phyloP scores from a whole-genome alignment of 2,329 filamentous ascomycete species.

The Stemphylium lycopersici region DNA sequence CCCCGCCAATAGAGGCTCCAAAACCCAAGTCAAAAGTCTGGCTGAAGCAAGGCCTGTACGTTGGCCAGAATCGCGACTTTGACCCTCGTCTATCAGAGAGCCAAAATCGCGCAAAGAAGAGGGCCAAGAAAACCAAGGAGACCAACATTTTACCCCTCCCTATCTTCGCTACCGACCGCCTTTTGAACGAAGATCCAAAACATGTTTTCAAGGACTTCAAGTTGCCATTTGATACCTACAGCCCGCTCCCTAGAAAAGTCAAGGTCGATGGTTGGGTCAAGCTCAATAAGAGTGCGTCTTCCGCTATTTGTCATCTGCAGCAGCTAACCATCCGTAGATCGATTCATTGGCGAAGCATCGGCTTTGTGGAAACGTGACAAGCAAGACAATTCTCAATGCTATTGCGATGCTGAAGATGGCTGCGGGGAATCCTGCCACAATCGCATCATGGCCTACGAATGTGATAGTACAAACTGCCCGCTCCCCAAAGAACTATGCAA shows the following conservation, averaged over 20 bases:
- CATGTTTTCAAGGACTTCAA: conserved; percentile 73
- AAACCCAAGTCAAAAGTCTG: conserved; percentile 71
- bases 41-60: conserved; percentile 82
- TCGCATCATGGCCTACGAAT: conserved; percentile 96
- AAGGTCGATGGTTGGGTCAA: conserved; percentile 94
- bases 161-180: conserved; percentile 76
- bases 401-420: conserved; percentile 65
- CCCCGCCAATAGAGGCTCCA: conserved; percentile 23
- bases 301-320: conserved; percentile 10
- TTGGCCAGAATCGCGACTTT: conserved; percentile 69
- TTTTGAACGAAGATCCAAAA: conserved; percentile 65
- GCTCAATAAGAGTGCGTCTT: conserved; percentile 79
- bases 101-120: conserved; percentile 48
- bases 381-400: conserved; percentile 73
- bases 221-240: conserved; percentile 87
- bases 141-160: conserved; percentile 73
- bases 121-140: conserved; percentile 46
- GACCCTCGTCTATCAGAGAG: conserved; percentile 55
- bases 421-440: conserved; percentile 94
- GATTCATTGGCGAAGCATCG: conserved; percentile 84
- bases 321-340: conserved; percentile 63
- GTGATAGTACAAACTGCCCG: conserved; percentile 87
- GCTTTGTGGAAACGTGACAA: conserved; percentile 82
- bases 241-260: conserved; percentile 82
- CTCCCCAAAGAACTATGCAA: conserved; percentile 74